Evolutionary conservation across 1,284 basidiomycete genomes (phyloP).

Genomic region (Leccinum solheimii): DNA sequence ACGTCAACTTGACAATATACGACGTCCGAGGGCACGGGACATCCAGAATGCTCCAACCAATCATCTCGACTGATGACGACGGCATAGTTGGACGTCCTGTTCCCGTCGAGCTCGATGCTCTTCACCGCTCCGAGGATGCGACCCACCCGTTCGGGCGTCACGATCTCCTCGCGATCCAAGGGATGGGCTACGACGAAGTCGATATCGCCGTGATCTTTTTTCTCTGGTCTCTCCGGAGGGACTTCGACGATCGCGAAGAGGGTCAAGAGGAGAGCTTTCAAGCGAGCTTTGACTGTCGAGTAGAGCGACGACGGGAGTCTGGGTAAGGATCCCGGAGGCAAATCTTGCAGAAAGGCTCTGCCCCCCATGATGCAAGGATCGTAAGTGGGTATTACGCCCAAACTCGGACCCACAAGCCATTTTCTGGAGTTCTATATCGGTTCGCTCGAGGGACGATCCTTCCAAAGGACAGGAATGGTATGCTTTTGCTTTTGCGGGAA

Average conservation of each 20-base stretch:
- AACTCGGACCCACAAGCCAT: conserved; percentile 6
- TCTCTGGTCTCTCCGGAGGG: conserved; percentile 63
- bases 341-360: conserved; percentile 54
- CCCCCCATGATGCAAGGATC: conserved; percentile 54
- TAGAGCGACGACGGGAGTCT: conserved; percentile 58
- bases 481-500: not conserved
- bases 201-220: conserved; percentile 62
- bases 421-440: not conserved
- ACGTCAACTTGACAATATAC: conserved; percentile 60
- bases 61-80: conserved; percentile 41
- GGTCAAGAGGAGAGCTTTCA: conserved; percentile 41
- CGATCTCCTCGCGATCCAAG: conserved; percentile 24
- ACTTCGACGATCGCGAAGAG: conserved; percentile 53
- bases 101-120: conserved; percentile 48
- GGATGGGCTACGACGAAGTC: conserved; percentile 60
- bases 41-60: conserved; percentile 18
- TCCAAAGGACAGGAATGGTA: conserved; percentile 17
- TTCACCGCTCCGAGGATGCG: conserved; percentile 48
- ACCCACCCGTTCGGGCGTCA: conserved; percentile 43
- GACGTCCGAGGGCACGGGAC: conserved; percentile 27
- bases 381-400: not conserved
- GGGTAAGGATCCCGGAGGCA: conserved; percentile 52
- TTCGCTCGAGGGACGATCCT: conserved; percentile 17
- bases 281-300: conserved; percentile 45
- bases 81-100: conserved; percentile 64